These are phyloP conservation scores for Lasiosphaeria hispida DNA, from an alignment of 495 filamentous ascomycete species.

Conservation along the genomic window DNA sequence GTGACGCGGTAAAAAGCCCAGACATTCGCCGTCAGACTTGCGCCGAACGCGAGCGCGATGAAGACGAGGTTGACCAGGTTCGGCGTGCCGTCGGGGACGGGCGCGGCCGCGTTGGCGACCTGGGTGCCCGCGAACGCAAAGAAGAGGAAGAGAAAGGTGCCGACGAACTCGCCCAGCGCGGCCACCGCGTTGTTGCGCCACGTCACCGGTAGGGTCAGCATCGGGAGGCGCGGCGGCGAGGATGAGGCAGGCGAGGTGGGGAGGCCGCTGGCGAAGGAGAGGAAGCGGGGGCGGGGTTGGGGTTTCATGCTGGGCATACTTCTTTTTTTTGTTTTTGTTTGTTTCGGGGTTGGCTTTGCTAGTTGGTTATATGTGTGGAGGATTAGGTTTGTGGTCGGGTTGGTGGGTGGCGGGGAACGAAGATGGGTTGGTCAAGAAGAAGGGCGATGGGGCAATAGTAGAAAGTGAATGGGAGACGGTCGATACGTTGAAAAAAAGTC, in stretches of 20 bases:
- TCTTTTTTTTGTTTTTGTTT: background rate
- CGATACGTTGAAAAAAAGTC: too few species aligned
- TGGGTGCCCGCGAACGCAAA: conserved; percentile 79
- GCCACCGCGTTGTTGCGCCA: conserved; percentile 55
- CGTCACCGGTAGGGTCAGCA: conserved; percentile 20
- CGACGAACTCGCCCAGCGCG: conserved; percentile 67
- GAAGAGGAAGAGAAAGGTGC: conserved; percentile 81
- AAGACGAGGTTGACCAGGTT: conserved; percentile 57
- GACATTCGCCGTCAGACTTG: conserved; percentile 74
- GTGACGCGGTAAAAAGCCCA: conserved; percentile 84
- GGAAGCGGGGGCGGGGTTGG: conserved; percentile 11
- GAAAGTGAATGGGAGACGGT: too few species aligned
- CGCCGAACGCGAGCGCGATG: conserved; percentile 69
- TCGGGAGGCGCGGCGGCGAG: conserved; percentile 16
- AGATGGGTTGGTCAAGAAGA: background rate
- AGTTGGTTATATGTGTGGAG: too few species aligned
- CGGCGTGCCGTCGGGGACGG: conserved; percentile 19
- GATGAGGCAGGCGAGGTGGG: background rate
- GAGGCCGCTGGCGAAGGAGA: conserved; percentile 11
- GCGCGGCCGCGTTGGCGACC: conserved; percentile 55
- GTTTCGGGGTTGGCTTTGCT: background rate
- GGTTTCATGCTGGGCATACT: background rate
- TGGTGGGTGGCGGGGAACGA: too few species aligned
- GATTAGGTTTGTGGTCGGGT: too few species aligned
- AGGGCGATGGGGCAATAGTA: background rate